These are phyloP conservation scores for Avena atlantica DNA, from an alignment of 176 grass and related monocot species.

Conservation along the genomic window DNA sequence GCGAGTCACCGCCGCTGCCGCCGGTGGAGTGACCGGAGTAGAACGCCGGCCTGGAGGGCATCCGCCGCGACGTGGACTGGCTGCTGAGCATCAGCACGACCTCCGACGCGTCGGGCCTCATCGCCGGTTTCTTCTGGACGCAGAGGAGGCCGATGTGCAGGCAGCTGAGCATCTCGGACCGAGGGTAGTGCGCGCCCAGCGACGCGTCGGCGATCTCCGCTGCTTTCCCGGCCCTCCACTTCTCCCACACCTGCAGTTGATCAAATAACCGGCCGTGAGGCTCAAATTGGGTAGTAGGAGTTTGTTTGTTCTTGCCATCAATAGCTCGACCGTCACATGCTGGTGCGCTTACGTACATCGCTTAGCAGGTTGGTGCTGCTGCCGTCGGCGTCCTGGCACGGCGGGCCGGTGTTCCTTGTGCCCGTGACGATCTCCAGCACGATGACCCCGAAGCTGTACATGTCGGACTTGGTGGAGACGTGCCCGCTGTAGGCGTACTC, in stretches of 20 bases:
- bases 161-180: constrained; percentile 41
- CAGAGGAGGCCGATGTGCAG: constrained; percentile 44
- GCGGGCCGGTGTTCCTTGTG: not conserved
- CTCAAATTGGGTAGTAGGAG: too few species aligned
- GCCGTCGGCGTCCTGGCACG: not conserved
- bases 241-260: constrained; percentile 39
- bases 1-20: not conserved
- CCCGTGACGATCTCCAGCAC: constrained; percentile 47
- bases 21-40: not conserved
- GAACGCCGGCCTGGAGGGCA: constrained; percentile 43
- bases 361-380: constrained; percentile 10
- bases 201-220: constrained; percentile 23
- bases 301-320: not conserved
- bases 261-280: too few species aligned
- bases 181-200: not conserved
- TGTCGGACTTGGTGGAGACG: constrained; percentile 41
- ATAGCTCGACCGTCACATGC: too few species aligned
- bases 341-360: constrained; percentile 1
- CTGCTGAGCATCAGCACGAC: not conserved
- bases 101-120: not conserved
- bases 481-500: constrained; percentile 40
- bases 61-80: not conserved
- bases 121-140: constrained; percentile 31
- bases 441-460: constrained; percentile 44
- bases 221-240: constrained; percentile 10